Base-by-base conservation (phyloP, 2,329 filamentous ascomycete genomes). In the Talaromyces sp. region DNA sequence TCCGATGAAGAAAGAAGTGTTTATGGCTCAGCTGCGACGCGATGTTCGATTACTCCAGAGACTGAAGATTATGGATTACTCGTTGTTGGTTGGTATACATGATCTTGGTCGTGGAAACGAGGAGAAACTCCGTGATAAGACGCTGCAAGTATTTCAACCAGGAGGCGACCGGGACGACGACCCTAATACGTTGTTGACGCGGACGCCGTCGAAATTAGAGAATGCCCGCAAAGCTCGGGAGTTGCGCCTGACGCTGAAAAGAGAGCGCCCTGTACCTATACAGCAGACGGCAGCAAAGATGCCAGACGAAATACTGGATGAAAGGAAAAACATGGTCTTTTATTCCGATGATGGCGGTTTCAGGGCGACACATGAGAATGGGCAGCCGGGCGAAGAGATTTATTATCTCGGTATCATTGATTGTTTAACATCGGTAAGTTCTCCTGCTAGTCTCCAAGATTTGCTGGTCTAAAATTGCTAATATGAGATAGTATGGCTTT, bases 371-470 rank as follows among this genome's bases (percentile, higher is more conserved):
- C 93, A 97, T 74, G 93, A 97, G 77, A 88, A 97, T 77, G 90
- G 96, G 68, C 81, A 82, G 16, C 87, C 91, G 1, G 93, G 90
- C 1, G 92, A 97, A 63, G 92, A 97, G 78, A 93, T 99, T 48
- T 99, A 99, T 78, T 99, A 99, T 75, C 87, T 99, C 8, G 96
- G 95, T 41, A 96, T 99, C 72, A 99, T 99, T 77, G 95, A 99
- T 79, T 99, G 95, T 77, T 83, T 99, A 72, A 99, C 95, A 72
- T 92, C 97, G 77, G 93, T 96, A 85, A 87, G 91, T 86, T 7
- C 3, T 86, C 6, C 3, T 52, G 31, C 35, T 31, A 31, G 11
- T 64, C 27, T 41, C 60, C 50, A 13, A 11, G 27, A 33, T 43
- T 43, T 68, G 66, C 67, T 48, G 35, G 3, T 47, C 31, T 31